phyloP scores from a whole-genome alignment of 2,329 filamentous ascomycete species.

The Hymenoscyphus linearis region DNA sequence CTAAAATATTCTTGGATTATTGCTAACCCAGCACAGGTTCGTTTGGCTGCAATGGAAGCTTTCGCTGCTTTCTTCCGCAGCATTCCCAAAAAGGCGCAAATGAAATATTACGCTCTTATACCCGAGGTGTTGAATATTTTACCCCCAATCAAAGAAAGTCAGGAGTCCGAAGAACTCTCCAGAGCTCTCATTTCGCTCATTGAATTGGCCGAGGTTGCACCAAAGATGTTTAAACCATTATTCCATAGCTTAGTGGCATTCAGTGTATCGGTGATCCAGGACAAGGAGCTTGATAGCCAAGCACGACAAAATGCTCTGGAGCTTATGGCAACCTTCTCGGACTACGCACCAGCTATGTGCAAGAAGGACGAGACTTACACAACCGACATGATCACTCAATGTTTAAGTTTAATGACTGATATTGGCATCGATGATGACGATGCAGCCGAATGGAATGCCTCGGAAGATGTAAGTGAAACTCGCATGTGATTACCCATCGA shows the following conservation, averaged over 20 bases:
- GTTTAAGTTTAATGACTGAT: constrained; percentile 95
- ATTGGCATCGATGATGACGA: constrained; percentile 92
- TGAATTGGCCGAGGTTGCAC: constrained; percentile 87
- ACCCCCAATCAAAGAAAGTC: constrained; percentile 85
- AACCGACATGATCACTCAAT: constrained; percentile 96
- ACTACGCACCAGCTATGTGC: constrained; percentile 91
- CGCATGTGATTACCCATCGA: background rate
- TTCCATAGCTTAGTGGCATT: constrained; percentile 92
- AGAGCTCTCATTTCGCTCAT: constrained; percentile 88
- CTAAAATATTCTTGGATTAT: background rate
- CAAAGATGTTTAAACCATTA: constrained; percentile 95
- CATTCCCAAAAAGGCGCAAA: constrained; percentile 79
- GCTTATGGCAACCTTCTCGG: constrained; percentile 96
- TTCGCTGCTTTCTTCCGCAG: constrained; percentile 95
- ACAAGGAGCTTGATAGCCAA: constrained; percentile 88
- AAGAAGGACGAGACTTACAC: constrained; percentile 90
- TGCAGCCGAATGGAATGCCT: constrained; percentile 85
- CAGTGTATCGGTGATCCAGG: constrained; percentile 86
- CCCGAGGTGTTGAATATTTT: constrained; percentile 92
- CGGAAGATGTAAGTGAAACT: constrained; percentile 68
- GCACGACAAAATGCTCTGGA: constrained; percentile 93
- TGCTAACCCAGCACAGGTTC: constrained; percentile 52
- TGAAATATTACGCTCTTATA: constrained; percentile 81
- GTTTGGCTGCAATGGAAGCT: constrained; percentile 90
- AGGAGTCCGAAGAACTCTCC: constrained; percentile 85